Conservation (phyloP, 2,329 filamentous ascomycete species). For the Tolypocladium amazonense region DNA sequence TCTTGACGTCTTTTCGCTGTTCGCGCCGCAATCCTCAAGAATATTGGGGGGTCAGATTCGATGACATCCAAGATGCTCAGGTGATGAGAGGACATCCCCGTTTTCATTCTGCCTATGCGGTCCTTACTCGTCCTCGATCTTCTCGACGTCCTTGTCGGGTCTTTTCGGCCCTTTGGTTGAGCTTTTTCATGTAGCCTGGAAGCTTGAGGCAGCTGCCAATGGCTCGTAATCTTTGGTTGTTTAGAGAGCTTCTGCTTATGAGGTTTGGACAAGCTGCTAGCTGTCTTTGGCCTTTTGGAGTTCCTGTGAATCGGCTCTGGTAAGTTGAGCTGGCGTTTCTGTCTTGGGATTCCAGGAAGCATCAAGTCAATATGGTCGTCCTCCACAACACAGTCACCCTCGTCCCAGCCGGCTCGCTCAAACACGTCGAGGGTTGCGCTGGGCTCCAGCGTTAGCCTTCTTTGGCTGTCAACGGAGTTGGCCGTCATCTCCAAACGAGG, state of each 20-base stretch:
- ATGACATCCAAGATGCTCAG: slow-evolving; percentile 53
- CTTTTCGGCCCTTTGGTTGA: not conserved
- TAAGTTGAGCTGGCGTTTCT: slow-evolving; percentile 26
- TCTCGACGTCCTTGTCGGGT: not conserved
- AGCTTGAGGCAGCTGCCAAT: slow-evolving; percentile 7
- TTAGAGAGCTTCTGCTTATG: slow-evolving; percentile 5
- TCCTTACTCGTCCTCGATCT: slow-evolving; percentile 7
- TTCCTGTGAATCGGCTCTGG: slow-evolving; percentile 12
- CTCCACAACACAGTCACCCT: slow-evolving; percentile 32
- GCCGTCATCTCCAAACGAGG: slow-evolving; percentile 10
- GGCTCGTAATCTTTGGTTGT: slow-evolving; percentile 23
- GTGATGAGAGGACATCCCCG: slow-evolving; percentile 18
- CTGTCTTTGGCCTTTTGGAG: slow-evolving; percentile 14
- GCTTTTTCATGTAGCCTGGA: not conserved
- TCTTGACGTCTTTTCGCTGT: slow-evolving; percentile 35
- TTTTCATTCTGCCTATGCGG: not conserved
- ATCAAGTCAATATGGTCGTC: slow-evolving; percentile 43
- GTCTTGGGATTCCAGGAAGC: slow-evolving; percentile 27
- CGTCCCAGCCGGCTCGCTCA: slow-evolving; percentile 11
- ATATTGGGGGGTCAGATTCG: slow-evolving; percentile 40
- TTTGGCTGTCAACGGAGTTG: slow-evolving; percentile 15
- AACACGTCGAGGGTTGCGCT: not conserved
- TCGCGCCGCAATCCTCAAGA: slow-evolving; percentile 52
- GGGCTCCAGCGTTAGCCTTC: slow-evolving; percentile 11
- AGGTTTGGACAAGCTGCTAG: slow-evolving; percentile 10